Evolutionary conservation across 345 rosid species (phyloP).

Genomic region (Heritiera littoralis): DNA sequence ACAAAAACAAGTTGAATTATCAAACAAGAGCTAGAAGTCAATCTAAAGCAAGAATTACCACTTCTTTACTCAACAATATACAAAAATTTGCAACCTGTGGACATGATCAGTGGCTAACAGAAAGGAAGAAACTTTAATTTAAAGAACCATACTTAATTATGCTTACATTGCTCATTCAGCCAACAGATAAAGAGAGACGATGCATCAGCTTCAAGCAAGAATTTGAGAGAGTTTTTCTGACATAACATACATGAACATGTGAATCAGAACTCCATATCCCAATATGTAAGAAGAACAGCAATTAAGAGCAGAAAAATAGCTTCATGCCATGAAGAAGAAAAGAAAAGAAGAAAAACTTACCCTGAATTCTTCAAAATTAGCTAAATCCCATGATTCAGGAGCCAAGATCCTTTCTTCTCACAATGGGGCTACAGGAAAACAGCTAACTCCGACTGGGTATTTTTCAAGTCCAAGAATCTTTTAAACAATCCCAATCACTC

Average conservation of each 20-base stretch:
- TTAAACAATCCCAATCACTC: constrained; percentile 22
- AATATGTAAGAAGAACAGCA: not conserved
- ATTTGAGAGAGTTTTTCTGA: not conserved
- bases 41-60: not conserved
- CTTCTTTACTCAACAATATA: not conserved
- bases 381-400: constrained; percentile 18
- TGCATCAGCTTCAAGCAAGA: not conserved
- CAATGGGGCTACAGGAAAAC: constrained; percentile 18
- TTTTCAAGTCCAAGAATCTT: constrained; percentile 21
- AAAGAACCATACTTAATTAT: constrained; percentile 14
- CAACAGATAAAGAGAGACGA: not conserved
- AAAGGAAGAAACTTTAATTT: not conserved
- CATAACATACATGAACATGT: not conserved
- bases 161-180: constrained; percentile 33
- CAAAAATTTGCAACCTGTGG: not conserved
- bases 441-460: constrained; percentile 29
- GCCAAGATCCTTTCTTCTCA: constrained; percentile 14
- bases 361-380: constrained; percentile 27
- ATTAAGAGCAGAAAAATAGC: not conserved
- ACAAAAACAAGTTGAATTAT: not conserved
- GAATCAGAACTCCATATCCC: constrained; percentile 16
- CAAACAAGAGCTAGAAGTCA: constrained; percentile 16
- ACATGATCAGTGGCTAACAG: not conserved
- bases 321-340: not conserved
- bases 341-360: constrained; percentile 21